Evolutionary conservation across 352 stramenopile species (phyloP).

Genomic region (Phytophthora sp.): DNA sequence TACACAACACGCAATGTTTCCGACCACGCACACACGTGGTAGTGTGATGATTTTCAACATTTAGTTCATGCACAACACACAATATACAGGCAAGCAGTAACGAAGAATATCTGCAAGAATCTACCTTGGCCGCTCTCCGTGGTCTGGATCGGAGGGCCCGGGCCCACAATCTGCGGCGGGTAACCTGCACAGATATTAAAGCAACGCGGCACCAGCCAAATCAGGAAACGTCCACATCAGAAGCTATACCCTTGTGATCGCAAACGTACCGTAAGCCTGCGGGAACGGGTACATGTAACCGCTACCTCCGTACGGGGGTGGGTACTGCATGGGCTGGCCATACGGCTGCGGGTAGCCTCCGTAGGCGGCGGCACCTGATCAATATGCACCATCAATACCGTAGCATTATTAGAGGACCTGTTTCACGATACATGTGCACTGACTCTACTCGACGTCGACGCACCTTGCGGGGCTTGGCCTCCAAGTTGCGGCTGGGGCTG

Average conservation of each 20-base stretch:
- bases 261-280: slow-evolving; percentile 72
- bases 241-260: background rate
- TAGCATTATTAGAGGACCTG: background rate
- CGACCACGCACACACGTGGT: slow-evolving; percentile 49
- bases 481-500: slow-evolving; percentile 45
- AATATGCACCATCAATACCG: background rate
- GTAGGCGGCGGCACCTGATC: slow-evolving; percentile 52
- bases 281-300: slow-evolving; percentile 90
- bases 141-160: slow-evolving; percentile 87
- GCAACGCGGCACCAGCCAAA: slow-evolving; percentile 1
- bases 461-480: slow-evolving; percentile 54
- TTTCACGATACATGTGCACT: no score
- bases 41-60: slow-evolving; percentile 47
- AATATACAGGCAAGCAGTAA: slow-evolving; percentile 31
- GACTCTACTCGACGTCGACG: background rate
- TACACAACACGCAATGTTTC: slow-evolving; percentile 49
- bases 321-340: slow-evolving; percentile 80
- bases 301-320: slow-evolving; percentile 68
- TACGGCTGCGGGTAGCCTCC: slow-evolving; percentile 79
- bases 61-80: slow-evolving; percentile 56
- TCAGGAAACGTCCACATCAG: slow-evolving; percentile 10
- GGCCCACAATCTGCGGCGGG: slow-evolving; percentile 81
- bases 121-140: slow-evolving; percentile 89
- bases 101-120: slow-evolving; percentile 22
- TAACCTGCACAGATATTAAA: slow-evolving; percentile 55